These are phyloP conservation scores for Penicillium capsulatum DNA, from an alignment of 2,329 filamentous ascomycete species.

Conservation along the genomic window DNA sequence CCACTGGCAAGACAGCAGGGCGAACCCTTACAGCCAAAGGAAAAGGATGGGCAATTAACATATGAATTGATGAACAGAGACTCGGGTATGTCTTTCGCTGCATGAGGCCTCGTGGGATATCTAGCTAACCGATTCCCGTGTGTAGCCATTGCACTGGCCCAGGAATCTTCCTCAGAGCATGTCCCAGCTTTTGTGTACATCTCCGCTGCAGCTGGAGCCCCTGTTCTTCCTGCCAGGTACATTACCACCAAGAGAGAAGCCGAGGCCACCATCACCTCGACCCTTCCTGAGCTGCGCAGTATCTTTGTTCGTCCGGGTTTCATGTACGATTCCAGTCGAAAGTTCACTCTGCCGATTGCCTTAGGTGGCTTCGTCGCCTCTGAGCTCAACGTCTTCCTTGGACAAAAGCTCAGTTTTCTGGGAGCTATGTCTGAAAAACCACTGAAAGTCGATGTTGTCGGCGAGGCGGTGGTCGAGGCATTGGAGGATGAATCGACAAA, in stretches of 20 bases:
- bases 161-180: constrained; percentile 63
- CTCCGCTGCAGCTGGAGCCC: constrained; percentile 80
- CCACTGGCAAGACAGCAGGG: constrained; percentile 61
- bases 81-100: constrained; percentile 44
- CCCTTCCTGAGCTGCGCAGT: constrained; percentile 70
- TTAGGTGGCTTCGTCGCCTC: constrained; percentile 69
- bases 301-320: constrained; percentile 84
- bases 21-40: constrained; percentile 60
- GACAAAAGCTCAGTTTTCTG: constrained; percentile 73
- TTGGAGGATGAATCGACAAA: constrained; percentile 67
- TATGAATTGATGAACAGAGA: constrained; percentile 98
- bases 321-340: constrained; percentile 78
- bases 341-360: constrained; percentile 80
- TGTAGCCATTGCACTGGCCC: constrained; percentile 72
- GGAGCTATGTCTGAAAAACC: constrained; percentile 82
- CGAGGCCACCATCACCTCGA: constrained; percentile 67
- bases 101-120: background rate
- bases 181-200: constrained; percentile 77
- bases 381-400: constrained; percentile 71
- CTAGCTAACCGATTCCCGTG: constrained; percentile 6
- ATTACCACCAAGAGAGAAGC: constrained; percentile 89
- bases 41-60: constrained; percentile 72
- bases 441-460: constrained; percentile 79
- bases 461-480: constrained; percentile 84
- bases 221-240: constrained; percentile 78